These are phyloP conservation scores for Coffea eugenioides DNA, from an alignment of 257 asterid species.

Conservation along the genomic window DNA sequence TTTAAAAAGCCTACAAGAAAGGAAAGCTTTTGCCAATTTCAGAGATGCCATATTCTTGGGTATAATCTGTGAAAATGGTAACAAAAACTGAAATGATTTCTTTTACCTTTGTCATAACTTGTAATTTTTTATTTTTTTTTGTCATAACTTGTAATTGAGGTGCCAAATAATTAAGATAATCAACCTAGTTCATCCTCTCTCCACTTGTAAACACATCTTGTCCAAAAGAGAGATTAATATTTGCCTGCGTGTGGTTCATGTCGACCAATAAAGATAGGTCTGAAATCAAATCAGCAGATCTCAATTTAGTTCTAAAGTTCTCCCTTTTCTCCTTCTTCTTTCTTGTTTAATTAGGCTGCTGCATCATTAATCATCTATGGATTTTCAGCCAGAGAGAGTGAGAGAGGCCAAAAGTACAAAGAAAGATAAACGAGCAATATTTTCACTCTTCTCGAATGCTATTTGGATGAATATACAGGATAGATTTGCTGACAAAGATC, in stretches of 20 bases:
- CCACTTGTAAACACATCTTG: no score
- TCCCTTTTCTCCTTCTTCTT: no score
- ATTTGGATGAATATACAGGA: slow-evolving; percentile 28
- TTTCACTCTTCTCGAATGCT: slow-evolving; percentile 11
- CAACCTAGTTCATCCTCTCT: not conserved
- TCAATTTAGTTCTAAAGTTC: no score
- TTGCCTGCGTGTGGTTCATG: not conserved
- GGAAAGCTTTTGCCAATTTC: no score
- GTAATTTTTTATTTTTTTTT: no score
- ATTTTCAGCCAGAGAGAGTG: not conserved
- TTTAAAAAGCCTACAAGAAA: not conserved
- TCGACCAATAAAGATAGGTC: not conserved
- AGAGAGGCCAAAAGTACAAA: not conserved
- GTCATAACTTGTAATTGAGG: not conserved
- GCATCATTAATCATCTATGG: not conserved
- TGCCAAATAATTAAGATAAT: not conserved
- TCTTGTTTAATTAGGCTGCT: not conserved
- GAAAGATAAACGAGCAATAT: not conserved
- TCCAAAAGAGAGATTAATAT: not conserved
- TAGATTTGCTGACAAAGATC: slow-evolving; percentile 37
- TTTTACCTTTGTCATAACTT: not conserved
- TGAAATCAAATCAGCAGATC: not conserved
- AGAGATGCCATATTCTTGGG: no score
- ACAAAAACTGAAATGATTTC: not conserved
- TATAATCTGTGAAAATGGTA: not conserved